Evolutionary conservation across 2,329 filamentous ascomycete genomes (phyloP).

Genomic region (Xylaria sp.): DNA sequence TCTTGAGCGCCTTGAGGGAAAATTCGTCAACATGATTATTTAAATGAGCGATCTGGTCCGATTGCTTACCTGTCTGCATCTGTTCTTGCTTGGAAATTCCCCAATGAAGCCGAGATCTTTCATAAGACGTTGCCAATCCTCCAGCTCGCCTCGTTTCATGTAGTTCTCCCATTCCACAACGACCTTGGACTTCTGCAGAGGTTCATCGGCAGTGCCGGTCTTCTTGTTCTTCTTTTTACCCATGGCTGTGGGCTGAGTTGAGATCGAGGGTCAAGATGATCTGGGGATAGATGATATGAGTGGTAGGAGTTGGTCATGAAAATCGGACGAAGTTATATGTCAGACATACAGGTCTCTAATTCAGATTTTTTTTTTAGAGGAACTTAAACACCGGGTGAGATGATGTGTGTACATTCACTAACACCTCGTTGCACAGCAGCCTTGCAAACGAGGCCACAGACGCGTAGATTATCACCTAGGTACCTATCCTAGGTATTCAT

Average conservation of each 20-base stretch:
- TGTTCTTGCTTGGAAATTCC: slow-evolving; percentile 54
- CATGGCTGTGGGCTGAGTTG: slow-evolving; percentile 2
- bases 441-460: slow-evolving; percentile 17
- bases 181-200: not conserved
- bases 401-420: slow-evolving; percentile 5
- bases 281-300: not conserved
- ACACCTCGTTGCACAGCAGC: slow-evolving; percentile 5
- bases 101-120: slow-evolving; percentile 54
- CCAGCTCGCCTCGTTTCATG: slow-evolving; percentile 45
- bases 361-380: not conserved
- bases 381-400: not conserved
- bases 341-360: no score
- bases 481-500: not conserved
- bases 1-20: slow-evolving; percentile 52
- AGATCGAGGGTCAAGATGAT: not conserved
- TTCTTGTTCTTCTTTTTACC: slow-evolving; percentile 20
- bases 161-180: slow-evolving; percentile 31
- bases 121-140: slow-evolving; percentile 59
- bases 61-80: slow-evolving; percentile 57
- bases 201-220: not conserved
- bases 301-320: not conserved
- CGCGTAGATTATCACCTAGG: not conserved
- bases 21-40: not conserved
- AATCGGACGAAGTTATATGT: no score
- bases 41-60: not conserved